phyloP scores from a whole-genome alignment of 768 basidiomycete species.

The Tricholoma sp. region DNA sequence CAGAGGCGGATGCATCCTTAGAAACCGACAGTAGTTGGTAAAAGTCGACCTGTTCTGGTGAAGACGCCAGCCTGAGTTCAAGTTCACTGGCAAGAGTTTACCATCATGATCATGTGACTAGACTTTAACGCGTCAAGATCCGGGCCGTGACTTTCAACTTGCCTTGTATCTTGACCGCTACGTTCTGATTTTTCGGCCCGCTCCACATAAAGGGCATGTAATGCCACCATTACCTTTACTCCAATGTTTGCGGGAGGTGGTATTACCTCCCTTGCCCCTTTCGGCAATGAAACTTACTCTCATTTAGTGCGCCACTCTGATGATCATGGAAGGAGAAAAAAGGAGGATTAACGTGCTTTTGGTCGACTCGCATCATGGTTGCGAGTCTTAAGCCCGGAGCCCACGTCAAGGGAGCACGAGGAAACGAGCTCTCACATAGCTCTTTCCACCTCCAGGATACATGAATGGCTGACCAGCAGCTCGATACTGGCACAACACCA shows the following conservation, averaged over 20 bases:
- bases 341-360: conserved; percentile 14
- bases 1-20: conserved; percentile 40
- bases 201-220: too few species aligned
- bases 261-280: not conserved
- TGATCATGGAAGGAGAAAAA: not conserved
- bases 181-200: too few species aligned
- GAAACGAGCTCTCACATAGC: conserved; percentile 4
- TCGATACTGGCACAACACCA: not conserved
- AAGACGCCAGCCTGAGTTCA: not conserved
- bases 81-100: too few species aligned
- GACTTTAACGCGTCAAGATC: too few species aligned
- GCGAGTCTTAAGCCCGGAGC: conserved; percentile 16
- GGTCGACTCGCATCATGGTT: conserved; percentile 9
- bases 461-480: not conserved
- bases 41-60: conserved; percentile 35
- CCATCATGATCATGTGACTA: too few species aligned
- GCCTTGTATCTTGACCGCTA: too few species aligned
- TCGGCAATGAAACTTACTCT: not conserved
- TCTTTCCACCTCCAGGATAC: conserved; percentile 1
- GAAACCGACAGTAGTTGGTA: conserved; percentile 56
- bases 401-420: conserved; percentile 20
- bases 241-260: too few species aligned
- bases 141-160: too few species aligned
- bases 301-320: not conserved
- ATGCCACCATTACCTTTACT: too few species aligned